Base-by-base conservation (phyloP, 2,329 filamentous ascomycete species). In the Exophiala dermatitidis region DNA sequence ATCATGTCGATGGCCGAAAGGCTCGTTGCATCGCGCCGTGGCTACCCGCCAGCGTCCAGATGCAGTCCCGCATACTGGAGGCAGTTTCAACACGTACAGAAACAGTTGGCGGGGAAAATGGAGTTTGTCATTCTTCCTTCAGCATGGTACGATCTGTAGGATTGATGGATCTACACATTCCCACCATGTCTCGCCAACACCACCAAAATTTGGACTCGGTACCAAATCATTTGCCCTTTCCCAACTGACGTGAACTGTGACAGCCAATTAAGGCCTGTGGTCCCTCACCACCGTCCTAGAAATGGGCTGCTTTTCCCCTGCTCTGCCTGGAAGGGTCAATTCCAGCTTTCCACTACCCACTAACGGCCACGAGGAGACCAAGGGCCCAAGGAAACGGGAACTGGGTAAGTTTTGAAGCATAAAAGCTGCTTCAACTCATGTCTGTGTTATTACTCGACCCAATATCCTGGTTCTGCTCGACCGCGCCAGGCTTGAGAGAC, bases 271-370 rank as follows among this genome's bases (percentile, higher is more conserved):
- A 9, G 46, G 34, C 47, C 38, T 52, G 50, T 52, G 50, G 50
- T 49, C 56, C 53, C 46, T 48, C 56, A 59, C 53, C 56, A 51
- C 46, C 45, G 29, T 41, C 4, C 32, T 52, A 52, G 50, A 52
- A 56, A 52, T 46, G 36, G 30, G 29, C 41, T 44, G 45, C 46
- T 28, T 31, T 53, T 44, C 36, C 46, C 42, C 30, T 38, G 43
- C 48, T 46, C 32, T 38, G 8, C 7, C 10, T 19, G 7, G 32
- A 12, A 32, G 28, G 36, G 7, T 26, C 34, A 19, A n/a, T n/a
- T 32, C 19, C 50, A 43, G 38, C 7, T 44, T 43, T 44, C 44
- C 33, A 46, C 31, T 9, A 33, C 19, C 38, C 19, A 49, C 49
- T 36, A 33, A 43, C 36, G 46, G 8, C 44, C 51, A 41, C 41